phyloP scores from a whole-genome alignment of 2,329 filamentous ascomycete species.

The Diplodia intermedia region DNA sequence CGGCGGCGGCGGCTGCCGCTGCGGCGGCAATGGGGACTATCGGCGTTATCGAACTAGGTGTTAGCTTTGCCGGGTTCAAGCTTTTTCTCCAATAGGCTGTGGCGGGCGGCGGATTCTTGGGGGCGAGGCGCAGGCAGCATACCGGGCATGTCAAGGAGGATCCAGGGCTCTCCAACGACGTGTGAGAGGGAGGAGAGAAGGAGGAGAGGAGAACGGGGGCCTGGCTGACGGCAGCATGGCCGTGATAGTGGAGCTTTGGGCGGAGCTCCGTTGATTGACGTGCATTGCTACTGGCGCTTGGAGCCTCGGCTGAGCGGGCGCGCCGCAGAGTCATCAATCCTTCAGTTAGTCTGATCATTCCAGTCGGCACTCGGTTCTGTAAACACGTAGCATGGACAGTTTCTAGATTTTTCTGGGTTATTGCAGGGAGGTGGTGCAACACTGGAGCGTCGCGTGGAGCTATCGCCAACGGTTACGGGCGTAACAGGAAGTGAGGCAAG shows the following conservation, averaged over 20 bases:
- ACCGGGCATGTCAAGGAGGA: conserved; percentile 17
- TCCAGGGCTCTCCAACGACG: background rate
- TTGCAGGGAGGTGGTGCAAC: background rate
- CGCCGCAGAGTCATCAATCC: too few relatives aligned
- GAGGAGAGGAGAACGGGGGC: background rate
- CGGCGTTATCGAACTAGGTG: too few relatives aligned
- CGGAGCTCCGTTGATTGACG: conserved; percentile 5
- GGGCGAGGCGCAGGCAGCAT: background rate
- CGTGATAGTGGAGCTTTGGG: background rate
- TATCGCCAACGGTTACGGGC: background rate
- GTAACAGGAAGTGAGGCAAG: background rate
- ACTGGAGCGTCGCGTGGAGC: background rate
- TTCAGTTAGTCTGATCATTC: too few relatives aligned
- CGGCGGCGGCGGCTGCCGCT: conserved; percentile 45
- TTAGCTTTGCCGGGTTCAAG: background rate
- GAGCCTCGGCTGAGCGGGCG: conserved; percentile 5
- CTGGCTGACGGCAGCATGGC: background rate
- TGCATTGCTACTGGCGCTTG: conserved; percentile 1
- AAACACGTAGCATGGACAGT: too few relatives aligned
- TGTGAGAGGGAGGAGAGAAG: background rate
- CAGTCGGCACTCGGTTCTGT: too few relatives aligned
- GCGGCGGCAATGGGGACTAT: conserved; percentile 38
- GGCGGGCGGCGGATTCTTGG: too few relatives aligned
- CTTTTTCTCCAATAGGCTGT: background rate
- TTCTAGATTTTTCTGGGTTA: background rate